Evolutionary conservation across 2,329 filamentous ascomycete species (phyloP).

Genomic region (Sclerotinia spermophila): DNA sequence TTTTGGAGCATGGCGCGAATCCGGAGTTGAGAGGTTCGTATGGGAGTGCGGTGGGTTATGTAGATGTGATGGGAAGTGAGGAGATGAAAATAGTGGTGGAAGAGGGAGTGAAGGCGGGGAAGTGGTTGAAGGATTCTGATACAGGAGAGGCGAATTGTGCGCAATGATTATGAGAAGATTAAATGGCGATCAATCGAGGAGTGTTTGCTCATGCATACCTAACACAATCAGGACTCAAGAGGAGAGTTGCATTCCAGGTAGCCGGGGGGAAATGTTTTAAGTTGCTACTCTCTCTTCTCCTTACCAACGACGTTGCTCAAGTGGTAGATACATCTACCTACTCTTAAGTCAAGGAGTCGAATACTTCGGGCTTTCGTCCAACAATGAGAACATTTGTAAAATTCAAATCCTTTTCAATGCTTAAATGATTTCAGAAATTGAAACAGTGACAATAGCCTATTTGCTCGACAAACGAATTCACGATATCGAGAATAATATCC

Average conservation of each 20-base stretch:
- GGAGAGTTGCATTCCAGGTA: neutral
- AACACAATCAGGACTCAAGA: neutral
- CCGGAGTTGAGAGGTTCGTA: neutral
- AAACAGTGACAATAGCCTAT: too few species aligned
- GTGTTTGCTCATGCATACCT: neutral
- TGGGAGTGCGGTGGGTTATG: neutral
- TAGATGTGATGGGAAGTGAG: neutral
- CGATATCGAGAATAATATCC: too few species aligned
- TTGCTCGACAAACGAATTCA: too few species aligned
- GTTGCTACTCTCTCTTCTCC: neutral
- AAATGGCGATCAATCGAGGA: neutral
- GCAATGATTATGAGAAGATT: neutral
- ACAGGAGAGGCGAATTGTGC: neutral
- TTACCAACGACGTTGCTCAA: too few species aligned
- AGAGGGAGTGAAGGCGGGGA: neutral
- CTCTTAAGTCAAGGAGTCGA: neutral
- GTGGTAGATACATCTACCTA: neutral
- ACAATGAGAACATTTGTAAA: neutral
- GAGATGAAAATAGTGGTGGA: neutral
- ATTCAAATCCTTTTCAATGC: neutral
- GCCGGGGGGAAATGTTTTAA: neutral
- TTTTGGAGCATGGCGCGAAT: conserved; percentile 18
- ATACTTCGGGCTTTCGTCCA: neutral
- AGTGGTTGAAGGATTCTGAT: neutral
- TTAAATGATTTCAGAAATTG: neutral